Base-by-base conservation (phyloP, 768 basidiomycete species). In the Rhodotorula toruloides region DNA sequence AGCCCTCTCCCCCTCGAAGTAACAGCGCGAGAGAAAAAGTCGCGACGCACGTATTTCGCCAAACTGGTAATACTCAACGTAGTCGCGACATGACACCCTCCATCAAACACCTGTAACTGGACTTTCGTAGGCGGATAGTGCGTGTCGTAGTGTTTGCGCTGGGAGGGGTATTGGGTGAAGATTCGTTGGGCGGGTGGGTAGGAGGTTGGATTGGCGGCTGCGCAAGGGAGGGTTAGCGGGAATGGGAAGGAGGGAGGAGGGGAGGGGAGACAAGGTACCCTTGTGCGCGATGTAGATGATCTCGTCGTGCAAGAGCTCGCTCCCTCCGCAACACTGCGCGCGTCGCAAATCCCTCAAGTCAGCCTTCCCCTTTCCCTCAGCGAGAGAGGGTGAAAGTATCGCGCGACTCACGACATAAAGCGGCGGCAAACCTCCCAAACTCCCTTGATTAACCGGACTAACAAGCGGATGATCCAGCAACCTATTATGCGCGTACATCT, bases 371-470 rank as follows among this genome's bases (percentile, higher is more conserved):
- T n/a, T n/a, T n/a, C n/a, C n/a, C n/a, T 44, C 43, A n/a, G 44
- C 25, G 12, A 27, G 19, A 44, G 50, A 13, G 10, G 10, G 39
- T 14, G 37, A 12, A 40, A 7, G 43, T 1, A 17, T 7, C n/a
- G 10, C 11, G 44, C 90, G 84, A 4, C 86, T 54, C 65, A 92
- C 85, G 72, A 99, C 79, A 32, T 91, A 77, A 52, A 98, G 75
- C 14, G 96, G 96, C 4, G 90, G 90, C 0, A 99, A 77, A 9
- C 93, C 93, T 11, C 94, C 96, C 21, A 99, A 82, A 76, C 90
- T 91, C 0, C 79, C 78, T 84, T 86, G 58, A 83, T 85, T 22
- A 83, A 83, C 32, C 82, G 93, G 63, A 83, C 90, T 71, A 82
- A 96, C 90, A 85, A 92, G 44, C 84, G 80, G 65, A 82, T 84